phyloP scores from a whole-genome alignment of 148 eudicot species.

The Diospyros lotus region DNA sequence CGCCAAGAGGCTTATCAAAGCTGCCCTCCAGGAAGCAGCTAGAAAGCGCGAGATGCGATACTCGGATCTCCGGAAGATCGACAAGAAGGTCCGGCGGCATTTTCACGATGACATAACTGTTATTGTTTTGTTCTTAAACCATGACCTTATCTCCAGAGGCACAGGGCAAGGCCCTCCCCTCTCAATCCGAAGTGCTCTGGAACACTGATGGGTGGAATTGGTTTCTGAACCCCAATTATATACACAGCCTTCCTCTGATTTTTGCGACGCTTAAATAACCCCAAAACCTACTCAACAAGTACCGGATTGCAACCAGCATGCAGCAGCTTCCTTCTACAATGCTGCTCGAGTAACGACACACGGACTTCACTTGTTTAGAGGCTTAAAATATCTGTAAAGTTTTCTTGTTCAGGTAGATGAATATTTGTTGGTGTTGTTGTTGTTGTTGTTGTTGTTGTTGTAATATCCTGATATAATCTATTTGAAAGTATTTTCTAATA shows the following conservation, averaged over 20 bases:
- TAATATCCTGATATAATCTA: slow-evolving; percentile 15
- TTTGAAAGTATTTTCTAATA: slow-evolving; percentile 12
- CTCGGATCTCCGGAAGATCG: slow-evolving; percentile 67
- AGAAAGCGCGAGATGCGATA: slow-evolving; percentile 74
- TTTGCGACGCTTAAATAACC: neutral
- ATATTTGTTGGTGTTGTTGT: too few relatives aligned
- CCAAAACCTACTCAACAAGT: neutral
- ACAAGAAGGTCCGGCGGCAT: slow-evolving; percentile 71
- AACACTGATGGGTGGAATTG: slow-evolving; percentile 24
- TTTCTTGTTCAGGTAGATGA: neutral
- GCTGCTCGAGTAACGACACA: slow-evolving; percentile 2
- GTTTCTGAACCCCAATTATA: neutral
- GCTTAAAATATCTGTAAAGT: neutral
- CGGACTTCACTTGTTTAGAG: slow-evolving; percentile 4
- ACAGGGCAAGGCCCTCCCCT: slow-evolving; percentile 38
- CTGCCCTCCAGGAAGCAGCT: slow-evolving; percentile 81
- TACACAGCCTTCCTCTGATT: slow-evolving; percentile 2
- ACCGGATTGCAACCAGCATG: neutral
- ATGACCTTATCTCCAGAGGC: slow-evolving; percentile 58
- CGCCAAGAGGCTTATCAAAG: slow-evolving; percentile 63
- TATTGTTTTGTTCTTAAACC: slow-evolving; percentile 63
- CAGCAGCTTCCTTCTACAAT: slow-evolving; percentile 6
- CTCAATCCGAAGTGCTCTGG: slow-evolving; percentile 56
- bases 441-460: neutral
- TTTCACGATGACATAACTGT: slow-evolving; percentile 79